Percentiles rank a stretch among this genome's conserved stretches.
These are phyloP conservation scores for Niebla homalea DNA, from an alignment of 495 filamentous ascomycete species.

Conservation along the genomic window DNA sequence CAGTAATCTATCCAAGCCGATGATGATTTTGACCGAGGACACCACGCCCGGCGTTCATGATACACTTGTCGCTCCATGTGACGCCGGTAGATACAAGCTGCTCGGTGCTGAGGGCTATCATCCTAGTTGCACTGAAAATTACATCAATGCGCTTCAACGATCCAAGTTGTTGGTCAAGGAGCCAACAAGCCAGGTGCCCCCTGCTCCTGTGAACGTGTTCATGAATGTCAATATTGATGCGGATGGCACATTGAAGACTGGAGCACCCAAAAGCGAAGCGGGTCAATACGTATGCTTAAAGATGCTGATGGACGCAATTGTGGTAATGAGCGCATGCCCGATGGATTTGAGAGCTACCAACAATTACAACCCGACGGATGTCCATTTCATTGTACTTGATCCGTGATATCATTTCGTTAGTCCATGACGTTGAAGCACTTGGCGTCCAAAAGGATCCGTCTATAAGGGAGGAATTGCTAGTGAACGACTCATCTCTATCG, in stretches of 20 bases:
- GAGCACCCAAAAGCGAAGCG: slow-evolving; percentile 21
- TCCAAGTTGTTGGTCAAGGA: background rate
- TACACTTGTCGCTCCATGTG: slow-evolving; percentile 29
- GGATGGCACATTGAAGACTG: slow-evolving; percentile 21
- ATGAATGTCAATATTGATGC: slow-evolving; percentile 32
- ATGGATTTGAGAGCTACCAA: slow-evolving; percentile 32
- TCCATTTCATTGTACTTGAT: slow-evolving; percentile 1
- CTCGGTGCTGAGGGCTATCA: slow-evolving; percentile 23
- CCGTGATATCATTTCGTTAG: too few relatives aligned
- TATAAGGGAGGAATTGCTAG: too few relatives aligned
- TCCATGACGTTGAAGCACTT: too few relatives aligned
- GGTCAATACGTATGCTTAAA: slow-evolving; percentile 27
- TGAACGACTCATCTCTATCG: too few relatives aligned
- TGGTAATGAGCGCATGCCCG: slow-evolving; percentile 33
- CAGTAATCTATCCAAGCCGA: slow-evolving; percentile 23
- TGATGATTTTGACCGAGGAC: slow-evolving; percentile 27
- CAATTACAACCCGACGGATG: slow-evolving; percentile 24
- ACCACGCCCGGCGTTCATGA: slow-evolving; percentile 31
- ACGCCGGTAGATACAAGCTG: slow-evolving; percentile 24
- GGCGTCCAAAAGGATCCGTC: too few relatives aligned
- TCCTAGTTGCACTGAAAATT: slow-evolving; percentile 32
- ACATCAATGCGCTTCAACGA: slow-evolving; percentile 22
- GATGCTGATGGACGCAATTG: slow-evolving; percentile 25
- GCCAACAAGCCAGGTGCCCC: slow-evolving; percentile 4
- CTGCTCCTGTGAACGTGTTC: slow-evolving; percentile 33